Evolutionary conservation across 78 protist genomes (phyloP).

Genomic region (Paulinella micropora): DNA sequence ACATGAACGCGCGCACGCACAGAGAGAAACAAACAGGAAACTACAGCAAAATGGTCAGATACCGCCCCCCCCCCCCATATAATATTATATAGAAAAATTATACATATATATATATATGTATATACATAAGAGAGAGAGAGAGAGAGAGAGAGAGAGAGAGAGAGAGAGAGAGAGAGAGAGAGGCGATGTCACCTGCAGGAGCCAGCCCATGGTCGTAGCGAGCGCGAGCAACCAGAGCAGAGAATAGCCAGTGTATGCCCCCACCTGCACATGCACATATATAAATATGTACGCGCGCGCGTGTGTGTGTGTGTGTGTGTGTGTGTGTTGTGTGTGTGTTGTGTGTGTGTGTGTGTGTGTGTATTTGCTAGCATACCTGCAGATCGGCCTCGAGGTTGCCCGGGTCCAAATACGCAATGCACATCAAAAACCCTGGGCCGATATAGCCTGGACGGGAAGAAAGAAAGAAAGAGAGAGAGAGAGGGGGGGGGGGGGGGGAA

Average conservation of each 20-base stretch:
- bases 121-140: background rate
- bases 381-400: background rate
- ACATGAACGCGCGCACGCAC: background rate
- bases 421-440: conserved; percentile 35
- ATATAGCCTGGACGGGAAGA: too few relatives aligned
- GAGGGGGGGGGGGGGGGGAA: too few relatives aligned
- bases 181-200: conserved; percentile 4
- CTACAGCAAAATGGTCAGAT: background rate
- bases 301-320: background rate
- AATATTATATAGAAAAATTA: background rate
- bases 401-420: conserved; percentile 28
- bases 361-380: background rate
- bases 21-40: background rate
- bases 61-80: background rate
- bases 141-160: background rate
- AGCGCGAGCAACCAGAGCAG: conserved; percentile 62
- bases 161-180: background rate
- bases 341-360: background rate
- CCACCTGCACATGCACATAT: conserved; percentile 8
- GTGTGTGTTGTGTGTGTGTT: background rate
- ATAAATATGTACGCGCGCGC: background rate
- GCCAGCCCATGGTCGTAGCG: conserved; percentile 33
- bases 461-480: too few relatives aligned
- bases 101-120: background rate
- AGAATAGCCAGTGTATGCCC: conserved; percentile 36